These are phyloP conservation scores for Nicotiana knightiana DNA, from an alignment of 257 asterid species.

Conservation along the genomic window DNA sequence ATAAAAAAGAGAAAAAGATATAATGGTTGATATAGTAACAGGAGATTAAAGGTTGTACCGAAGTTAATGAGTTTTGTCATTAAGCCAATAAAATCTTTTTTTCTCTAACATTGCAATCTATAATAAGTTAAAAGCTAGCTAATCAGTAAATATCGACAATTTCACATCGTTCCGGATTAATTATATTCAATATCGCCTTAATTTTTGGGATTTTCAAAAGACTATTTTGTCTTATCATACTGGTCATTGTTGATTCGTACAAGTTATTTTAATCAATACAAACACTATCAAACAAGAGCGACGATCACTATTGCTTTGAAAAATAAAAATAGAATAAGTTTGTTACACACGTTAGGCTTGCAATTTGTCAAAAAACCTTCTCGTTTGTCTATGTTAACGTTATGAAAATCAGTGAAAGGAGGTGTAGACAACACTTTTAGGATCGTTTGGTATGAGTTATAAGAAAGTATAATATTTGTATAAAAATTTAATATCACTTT, in stretches of 20 bases:
- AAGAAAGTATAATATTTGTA: too few relatives aligned
- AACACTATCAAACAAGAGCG: neutral
- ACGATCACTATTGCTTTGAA: too few relatives aligned
- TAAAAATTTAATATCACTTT: too few relatives aligned
- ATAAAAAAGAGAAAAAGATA: neutral
- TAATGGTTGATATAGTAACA: neutral
- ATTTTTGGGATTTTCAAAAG: neutral
- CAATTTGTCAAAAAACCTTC: neutral
- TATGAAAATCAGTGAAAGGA: neutral
- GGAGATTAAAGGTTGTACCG: too few relatives aligned
- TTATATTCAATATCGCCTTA: neutral
- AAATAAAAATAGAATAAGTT: too few relatives aligned
- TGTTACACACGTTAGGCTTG: neutral
- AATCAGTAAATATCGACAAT: neutral
- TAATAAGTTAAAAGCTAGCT: neutral
- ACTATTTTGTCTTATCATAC: neutral
- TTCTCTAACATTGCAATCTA: too few relatives aligned
- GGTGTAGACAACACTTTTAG: too few relatives aligned
- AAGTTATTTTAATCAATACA: neutral
- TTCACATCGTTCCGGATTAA: neutral
- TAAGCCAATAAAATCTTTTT: too few relatives aligned
- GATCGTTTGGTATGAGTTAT: too few relatives aligned
- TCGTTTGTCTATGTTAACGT: neutral
- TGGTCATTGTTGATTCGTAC: neutral
- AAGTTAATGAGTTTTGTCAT: too few relatives aligned